These are phyloP conservation scores for Maudiozyma bulderi DNA, from an alignment of 805 yeast genomes.

Conservation along the genomic window DNA sequence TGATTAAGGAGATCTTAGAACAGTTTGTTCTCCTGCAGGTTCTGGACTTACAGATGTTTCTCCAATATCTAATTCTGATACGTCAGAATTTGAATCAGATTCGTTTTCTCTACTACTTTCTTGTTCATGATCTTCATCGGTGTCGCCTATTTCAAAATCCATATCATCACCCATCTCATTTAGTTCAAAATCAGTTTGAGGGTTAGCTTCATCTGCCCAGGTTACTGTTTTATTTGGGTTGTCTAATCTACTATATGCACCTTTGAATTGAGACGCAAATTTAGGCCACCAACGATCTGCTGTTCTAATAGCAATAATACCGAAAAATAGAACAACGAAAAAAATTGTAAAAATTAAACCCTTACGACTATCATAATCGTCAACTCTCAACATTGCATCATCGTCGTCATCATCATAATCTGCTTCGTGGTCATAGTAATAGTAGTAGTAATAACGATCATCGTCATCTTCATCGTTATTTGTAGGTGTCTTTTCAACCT, in stretches of 20 bases:
- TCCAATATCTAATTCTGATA: background rate
- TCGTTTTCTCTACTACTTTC: background rate
- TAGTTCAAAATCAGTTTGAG: background rate
- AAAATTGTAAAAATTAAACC: background rate
- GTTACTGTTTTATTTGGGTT: slow-evolving; percentile 2
- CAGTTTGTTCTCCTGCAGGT: background rate
- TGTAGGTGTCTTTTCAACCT: background rate
- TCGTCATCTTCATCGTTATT: slow-evolving; percentile 1
- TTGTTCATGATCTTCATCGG: background rate
- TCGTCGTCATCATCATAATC: slow-evolving; percentile 2
- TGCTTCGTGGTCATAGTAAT: background rate
- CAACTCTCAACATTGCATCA: slow-evolving; percentile 3
- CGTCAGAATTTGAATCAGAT: background rate
- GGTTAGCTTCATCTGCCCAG: slow-evolving; percentile 2
- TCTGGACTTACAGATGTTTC: background rate
- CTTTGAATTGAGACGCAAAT: background rate
- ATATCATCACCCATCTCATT: slow-evolving; percentile 4
- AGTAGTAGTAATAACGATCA: background rate
- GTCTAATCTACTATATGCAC: slow-evolving; percentile 1
- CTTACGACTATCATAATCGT: slow-evolving; percentile 8
- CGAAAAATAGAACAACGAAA: background rate
- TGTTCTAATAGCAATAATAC: background rate
- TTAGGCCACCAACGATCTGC: background rate
- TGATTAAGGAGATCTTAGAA: background rate
- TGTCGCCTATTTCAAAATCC: slow-evolving; percentile 5